These are phyloP conservation scores for Posidonia australis DNA, from an alignment of 106 monocot genomes.

Conservation along the genomic window DNA sequence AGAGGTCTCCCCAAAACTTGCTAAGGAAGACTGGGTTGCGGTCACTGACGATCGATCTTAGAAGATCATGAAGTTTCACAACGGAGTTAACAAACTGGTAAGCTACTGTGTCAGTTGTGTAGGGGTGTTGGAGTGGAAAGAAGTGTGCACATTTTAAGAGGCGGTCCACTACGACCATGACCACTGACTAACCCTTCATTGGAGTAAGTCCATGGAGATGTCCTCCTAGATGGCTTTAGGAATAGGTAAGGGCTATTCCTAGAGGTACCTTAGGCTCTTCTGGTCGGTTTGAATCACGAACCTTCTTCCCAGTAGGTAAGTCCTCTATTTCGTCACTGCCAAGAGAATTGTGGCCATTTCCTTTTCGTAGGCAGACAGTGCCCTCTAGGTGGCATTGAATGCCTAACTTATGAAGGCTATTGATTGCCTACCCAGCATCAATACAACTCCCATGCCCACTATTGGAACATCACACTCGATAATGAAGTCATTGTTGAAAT, in stretches of 20 bases:
- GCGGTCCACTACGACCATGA: constrained; percentile 2
- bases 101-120: neutral
- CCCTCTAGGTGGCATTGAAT: neutral
- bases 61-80: neutral
- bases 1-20: neutral
- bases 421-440: no score
- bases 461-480: neutral
- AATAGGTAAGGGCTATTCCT: no score
- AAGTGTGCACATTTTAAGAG: constrained; percentile 5
- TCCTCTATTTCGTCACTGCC: no score
- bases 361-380: neutral
- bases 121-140: constrained; percentile 3
- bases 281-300: neutral
- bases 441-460: neutral
- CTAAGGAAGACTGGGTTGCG: neutral
- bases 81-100: neutral
- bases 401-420: neutral
- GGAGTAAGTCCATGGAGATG: neutral
- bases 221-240: no score
- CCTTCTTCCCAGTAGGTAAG: neutral
- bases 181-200: neutral
- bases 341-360: neutral
- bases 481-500: neutral
- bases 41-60: neutral
- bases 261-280: neutral